phyloP scores from a whole-genome alignment of 208 protist species.

The Trypanosoma caninum region DNA sequence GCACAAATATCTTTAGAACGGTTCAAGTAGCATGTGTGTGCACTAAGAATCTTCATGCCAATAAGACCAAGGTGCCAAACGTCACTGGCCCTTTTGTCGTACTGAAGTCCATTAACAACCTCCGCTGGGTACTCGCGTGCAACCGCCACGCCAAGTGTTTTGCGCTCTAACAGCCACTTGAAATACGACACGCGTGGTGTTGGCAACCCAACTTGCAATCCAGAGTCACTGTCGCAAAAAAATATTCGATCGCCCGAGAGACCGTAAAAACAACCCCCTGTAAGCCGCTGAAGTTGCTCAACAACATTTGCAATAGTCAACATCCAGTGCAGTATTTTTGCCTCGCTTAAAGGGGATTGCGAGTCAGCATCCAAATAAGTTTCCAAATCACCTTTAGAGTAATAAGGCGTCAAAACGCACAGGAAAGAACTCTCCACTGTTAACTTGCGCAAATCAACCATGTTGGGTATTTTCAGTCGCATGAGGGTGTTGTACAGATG shows the following conservation, averaged over 20 bases:
- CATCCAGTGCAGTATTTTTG: slow-evolving; percentile 47
- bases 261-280: slow-evolving; percentile 48
- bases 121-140: slow-evolving; percentile 75
- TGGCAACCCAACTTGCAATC: slow-evolving; percentile 53
- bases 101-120: slow-evolving; percentile 34
- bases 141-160: slow-evolving; percentile 35
- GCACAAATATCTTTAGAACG: slow-evolving; percentile 38
- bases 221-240: slow-evolving; percentile 12
- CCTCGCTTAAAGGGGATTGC: slow-evolving; percentile 34
- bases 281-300: slow-evolving; percentile 30
- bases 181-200: slow-evolving; percentile 59
- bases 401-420: slow-evolving; percentile 64
- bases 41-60: slow-evolving; percentile 43
- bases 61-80: slow-evolving; percentile 74
- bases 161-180: slow-evolving; percentile 42
- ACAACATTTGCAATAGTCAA: slow-evolving; percentile 45
- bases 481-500: slow-evolving; percentile 45
- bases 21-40: slow-evolving; percentile 27
- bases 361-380: slow-evolving; percentile 58
- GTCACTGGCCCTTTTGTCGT: slow-evolving; percentile 53
- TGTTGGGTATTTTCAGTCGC: slow-evolving; percentile 19
- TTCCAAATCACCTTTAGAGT: slow-evolving; percentile 43
- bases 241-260: slow-evolving; percentile 58
- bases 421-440: slow-evolving; percentile 65
- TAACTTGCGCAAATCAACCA: slow-evolving; percentile 54